Conservation (phyloP, 176 grass and related monocot genomes). For the Dactylis glomerata region DNA sequence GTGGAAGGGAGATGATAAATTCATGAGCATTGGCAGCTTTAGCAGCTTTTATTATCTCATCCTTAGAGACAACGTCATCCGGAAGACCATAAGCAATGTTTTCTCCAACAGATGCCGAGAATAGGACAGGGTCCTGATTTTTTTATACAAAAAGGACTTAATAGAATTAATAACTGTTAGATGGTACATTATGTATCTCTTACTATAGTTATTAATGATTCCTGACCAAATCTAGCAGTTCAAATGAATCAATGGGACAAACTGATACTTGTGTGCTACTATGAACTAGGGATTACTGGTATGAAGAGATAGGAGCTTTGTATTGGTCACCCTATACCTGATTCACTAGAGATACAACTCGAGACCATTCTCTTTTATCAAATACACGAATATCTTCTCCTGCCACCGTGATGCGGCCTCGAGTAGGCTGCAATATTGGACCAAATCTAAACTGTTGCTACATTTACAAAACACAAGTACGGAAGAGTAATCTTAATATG, state of each 20-base stretch:
- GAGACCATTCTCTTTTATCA: conserved; percentile 98
- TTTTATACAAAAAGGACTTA: neutral
- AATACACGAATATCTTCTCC: conserved; percentile 93
- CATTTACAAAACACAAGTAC: conserved; percentile 10
- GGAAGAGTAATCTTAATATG: conserved; percentile 2
- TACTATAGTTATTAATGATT: neutral
- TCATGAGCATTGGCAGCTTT: conserved; percentile 99
- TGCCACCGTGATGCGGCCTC: conserved; percentile 77
- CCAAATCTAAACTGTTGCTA: conserved; percentile 25
- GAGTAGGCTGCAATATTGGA: conserved; percentile 67
- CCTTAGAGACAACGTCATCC: conserved; percentile 86
- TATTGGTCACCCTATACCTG: conserved; percentile 49
- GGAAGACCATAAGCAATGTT: conserved; percentile 98
- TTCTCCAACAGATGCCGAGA: conserved; percentile 85
- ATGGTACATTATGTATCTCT: neutral
- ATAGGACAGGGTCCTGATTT: conserved; percentile 82
- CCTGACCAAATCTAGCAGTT: neutral
- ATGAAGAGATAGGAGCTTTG: neutral
- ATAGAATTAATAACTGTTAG: neutral
- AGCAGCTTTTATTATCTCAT: conserved; percentile 95
- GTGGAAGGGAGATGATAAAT: conserved; percentile 94
- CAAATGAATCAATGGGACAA: conserved; percentile 23
- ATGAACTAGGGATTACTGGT: neutral
- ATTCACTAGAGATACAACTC: conserved; percentile 83
- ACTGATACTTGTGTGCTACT: conserved; percentile 1